These are phyloP conservation scores for Epichloe festucae DNA, from an alignment of 2,329 filamentous ascomycete species.

Conservation along the genomic window DNA sequence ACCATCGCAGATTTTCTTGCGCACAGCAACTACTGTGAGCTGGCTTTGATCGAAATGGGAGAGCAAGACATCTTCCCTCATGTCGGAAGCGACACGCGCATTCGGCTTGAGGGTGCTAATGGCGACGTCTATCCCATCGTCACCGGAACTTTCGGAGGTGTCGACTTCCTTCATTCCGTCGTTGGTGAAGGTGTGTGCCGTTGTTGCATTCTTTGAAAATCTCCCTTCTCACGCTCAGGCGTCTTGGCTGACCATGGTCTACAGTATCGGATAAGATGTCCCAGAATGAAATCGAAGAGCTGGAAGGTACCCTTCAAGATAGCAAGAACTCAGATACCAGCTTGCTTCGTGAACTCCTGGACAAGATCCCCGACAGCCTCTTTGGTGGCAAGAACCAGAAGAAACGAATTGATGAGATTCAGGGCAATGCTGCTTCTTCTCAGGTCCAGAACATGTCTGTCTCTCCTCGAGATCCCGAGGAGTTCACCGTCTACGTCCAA, in stretches of 20 bases:
- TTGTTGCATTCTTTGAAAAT: neutral
- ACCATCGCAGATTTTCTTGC: constrained; percentile 60
- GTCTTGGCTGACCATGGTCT: neutral
- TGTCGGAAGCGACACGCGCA: constrained; percentile 60
- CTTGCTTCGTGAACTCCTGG: constrained; percentile 64
- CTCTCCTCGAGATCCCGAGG: constrained; percentile 69
- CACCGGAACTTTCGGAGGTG: constrained; percentile 87
- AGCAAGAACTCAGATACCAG: constrained; percentile 54
- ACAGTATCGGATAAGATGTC: constrained; percentile 74
- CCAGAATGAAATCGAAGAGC: constrained; percentile 79
- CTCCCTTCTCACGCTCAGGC: too few relatives aligned
- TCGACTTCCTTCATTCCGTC: constrained; percentile 87
- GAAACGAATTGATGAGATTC: constrained; percentile 64
- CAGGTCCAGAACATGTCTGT: constrained; percentile 65
- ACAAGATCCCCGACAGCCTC: constrained; percentile 69
- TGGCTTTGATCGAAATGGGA: constrained; percentile 77
- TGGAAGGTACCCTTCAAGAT: constrained; percentile 68
- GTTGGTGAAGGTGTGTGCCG: constrained; percentile 44
- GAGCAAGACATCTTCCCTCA: constrained; percentile 76
- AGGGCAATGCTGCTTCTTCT: constrained; percentile 59
- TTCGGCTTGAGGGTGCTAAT: constrained; percentile 55
- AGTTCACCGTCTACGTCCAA: constrained; percentile 65
- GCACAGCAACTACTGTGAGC: constrained; percentile 85
- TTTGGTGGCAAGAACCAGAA: constrained; percentile 66
- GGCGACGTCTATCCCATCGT: constrained; percentile 64